Evolutionary conservation across 495 filamentous ascomycete species (phyloP).

Genomic region (Thozetella sp.): DNA sequence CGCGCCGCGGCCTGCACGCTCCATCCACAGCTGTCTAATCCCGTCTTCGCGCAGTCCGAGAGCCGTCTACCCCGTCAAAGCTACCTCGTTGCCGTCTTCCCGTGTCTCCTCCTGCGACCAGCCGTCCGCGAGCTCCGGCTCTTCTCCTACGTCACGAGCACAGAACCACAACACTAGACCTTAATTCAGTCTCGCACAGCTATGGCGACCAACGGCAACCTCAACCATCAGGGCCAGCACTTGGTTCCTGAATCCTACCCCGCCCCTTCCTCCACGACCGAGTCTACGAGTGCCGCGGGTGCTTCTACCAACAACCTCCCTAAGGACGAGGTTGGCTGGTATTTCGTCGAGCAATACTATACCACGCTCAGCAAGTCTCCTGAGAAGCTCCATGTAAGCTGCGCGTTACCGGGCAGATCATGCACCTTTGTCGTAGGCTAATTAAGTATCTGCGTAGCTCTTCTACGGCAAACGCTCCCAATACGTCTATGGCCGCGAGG

Average conservation of each 20-base stretch:
- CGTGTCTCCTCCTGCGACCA: neutral
- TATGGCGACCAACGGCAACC: conserved; percentile 53
- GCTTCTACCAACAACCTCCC: conserved; percentile 30
- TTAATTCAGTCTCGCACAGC: conserved; percentile 18
- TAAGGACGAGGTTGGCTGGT: conserved; percentile 97
- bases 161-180: conserved; percentile 2
- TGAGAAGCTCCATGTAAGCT: conserved; percentile 88
- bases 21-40: neutral
- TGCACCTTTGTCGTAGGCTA: conserved; percentile 2
- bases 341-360: conserved; percentile 99
- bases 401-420: conserved; percentile 16
- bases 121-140: neutral
- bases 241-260: conserved; percentile 28
- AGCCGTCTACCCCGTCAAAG: neutral
- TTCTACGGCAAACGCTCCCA: conserved; percentile 86
- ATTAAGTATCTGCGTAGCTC: conserved; percentile 40
- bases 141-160: conserved; percentile 2
- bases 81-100: neutral
- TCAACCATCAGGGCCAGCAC: conserved; percentile 22
- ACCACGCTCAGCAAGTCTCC: conserved; percentile 93
- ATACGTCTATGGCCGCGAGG: conserved; percentile 83
- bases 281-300: conserved; percentile 15
- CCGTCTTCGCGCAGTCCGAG: neutral
- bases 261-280: conserved; percentile 18
- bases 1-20: too few relatives aligned